A percentile compares a stretch with the other conserved stretches of the same genome.
Evolutionary conservation across 192 early-diverging fungal genomes (phyloP).

Genomic region (Helicostylum pulchrum): DNA sequence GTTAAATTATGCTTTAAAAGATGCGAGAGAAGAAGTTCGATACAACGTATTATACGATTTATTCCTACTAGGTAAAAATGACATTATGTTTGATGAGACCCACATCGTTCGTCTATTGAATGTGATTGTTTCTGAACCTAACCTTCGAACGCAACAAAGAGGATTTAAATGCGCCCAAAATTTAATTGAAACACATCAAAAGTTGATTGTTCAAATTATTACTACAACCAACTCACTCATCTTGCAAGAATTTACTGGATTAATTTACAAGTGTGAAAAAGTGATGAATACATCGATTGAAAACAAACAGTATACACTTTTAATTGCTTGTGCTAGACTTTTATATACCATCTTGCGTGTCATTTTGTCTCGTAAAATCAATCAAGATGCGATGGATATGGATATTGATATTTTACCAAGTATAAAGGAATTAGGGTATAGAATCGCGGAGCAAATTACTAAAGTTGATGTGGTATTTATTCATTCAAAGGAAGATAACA

Average conservation of each 20-base stretch:
- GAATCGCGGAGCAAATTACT: neutral
- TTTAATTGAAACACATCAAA: conserved; percentile 12
- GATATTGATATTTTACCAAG: neutral
- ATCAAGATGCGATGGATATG: too few relatives aligned
- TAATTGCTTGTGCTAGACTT: conserved; percentile 13
- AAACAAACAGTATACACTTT: neutral
- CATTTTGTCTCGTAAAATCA: neutral
- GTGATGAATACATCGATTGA: neutral
- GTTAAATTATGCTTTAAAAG: conserved; percentile 19
- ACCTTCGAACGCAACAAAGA: conserved; percentile 6
- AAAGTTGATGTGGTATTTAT: conserved; percentile 12
- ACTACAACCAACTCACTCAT: neutral
- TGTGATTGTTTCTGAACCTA: neutral
- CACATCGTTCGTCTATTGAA: conserved; percentile 14
- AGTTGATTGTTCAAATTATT: conserved; percentile 8
- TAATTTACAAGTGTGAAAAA: conserved; percentile 3
- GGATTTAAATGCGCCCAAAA: conserved; percentile 19
- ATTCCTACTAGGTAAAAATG: conserved; percentile 15
- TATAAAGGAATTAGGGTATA: neutral
- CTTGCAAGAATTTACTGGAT: neutral
- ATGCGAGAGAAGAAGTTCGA: conserved; percentile 12
- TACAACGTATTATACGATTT: conserved; percentile 20
- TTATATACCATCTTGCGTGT: neutral
- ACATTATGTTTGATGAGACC: conserved; percentile 14
- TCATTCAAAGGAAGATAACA: neutral